Evolutionary conservation across 805 yeast genomes (phyloP).

Genomic region (Metschnikowia baotianmanensis): DNA sequence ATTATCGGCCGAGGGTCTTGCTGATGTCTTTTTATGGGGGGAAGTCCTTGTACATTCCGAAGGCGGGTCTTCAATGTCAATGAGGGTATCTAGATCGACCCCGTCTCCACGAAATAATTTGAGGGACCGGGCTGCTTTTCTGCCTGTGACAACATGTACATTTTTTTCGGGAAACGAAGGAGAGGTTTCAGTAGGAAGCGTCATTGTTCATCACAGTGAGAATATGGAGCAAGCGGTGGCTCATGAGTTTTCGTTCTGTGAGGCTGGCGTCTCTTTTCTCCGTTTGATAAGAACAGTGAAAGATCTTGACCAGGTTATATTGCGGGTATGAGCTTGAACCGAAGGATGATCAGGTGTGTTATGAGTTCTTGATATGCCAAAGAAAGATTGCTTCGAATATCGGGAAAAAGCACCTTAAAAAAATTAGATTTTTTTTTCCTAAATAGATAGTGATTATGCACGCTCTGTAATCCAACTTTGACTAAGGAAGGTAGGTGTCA

Average conservation of each 20-base stretch:
- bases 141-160: conserved; percentile 38
- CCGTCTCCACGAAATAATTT: conserved; percentile 46
- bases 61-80: conserved; percentile 12
- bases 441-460: no score
- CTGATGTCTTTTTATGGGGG: conserved; percentile 6
- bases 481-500: background rate
- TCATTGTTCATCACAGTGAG: conserved; percentile 9
- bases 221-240: background rate
- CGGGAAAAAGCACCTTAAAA: no score
- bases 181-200: conserved; percentile 6
- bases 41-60: conserved; percentile 6
- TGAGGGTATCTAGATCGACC: conserved; percentile 10
- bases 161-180: conserved; percentile 13
- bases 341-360: no score
- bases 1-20: conserved; percentile 1
- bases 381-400: no score
- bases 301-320: no score
- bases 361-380: no score
- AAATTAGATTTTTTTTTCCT: no score
- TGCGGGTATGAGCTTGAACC: no score
- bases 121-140: conserved; percentile 58
- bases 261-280: no score
- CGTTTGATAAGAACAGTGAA: no score
- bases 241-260: conserved; percentile 1
- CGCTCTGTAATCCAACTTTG: background rate